Conservation (phyloP, 306 rosid genomes). For the Prunus dulcis region DNA sequence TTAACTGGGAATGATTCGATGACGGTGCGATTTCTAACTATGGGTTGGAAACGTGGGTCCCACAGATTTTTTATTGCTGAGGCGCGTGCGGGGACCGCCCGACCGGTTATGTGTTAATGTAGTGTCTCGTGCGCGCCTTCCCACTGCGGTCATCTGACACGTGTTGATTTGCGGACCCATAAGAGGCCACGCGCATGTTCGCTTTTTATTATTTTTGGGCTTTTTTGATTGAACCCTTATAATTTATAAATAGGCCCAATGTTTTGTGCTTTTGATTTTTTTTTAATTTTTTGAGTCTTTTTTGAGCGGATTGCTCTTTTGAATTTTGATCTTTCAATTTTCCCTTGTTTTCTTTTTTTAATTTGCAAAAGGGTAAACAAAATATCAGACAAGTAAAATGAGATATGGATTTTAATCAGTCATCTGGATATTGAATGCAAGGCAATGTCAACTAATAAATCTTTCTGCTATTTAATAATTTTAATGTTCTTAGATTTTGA, state of each 20-base stretch:
- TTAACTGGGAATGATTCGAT: constrained; percentile 17
- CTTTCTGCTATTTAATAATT: no score
- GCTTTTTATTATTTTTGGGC: background rate
- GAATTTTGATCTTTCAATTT: no score
- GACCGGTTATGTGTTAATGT: background rate
- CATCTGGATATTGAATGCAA: no score
- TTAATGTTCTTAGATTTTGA: no score
- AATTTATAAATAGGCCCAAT: background rate
- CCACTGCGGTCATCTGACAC: background rate
- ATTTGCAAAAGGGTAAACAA: no score
- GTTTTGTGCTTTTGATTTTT: no score
- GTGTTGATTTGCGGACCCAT: background rate
- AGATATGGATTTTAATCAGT: no score
- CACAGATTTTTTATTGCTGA: background rate
- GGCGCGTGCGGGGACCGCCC: constrained; percentile 3
- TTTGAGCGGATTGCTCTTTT: no score
- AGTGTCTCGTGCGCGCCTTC: background rate
- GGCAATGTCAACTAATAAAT: no score
- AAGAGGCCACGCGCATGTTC: background rate
- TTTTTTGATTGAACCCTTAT: background rate
- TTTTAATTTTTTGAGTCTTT: no score
- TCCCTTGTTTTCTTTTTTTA: no score
- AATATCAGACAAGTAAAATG: no score
- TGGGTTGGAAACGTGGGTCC: constrained; percentile 33
- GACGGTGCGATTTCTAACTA: constrained; percentile 22